phyloP scores from a whole-genome alignment of 441 rosid genomes.

The Populus hybrid region DNA sequence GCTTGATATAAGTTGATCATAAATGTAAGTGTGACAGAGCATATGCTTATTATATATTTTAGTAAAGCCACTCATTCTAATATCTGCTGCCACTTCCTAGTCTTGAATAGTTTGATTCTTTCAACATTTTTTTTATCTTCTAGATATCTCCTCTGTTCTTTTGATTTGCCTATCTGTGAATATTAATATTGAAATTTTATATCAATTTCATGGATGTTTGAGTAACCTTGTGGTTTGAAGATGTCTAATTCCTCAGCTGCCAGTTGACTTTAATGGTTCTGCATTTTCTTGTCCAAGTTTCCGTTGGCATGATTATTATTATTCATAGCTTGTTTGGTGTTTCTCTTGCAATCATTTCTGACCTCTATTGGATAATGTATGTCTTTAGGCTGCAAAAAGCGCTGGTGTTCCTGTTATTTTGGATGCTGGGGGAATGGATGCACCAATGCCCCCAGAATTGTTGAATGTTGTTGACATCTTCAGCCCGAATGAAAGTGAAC shows the following conservation, averaged over 20 bases:
- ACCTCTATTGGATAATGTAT: conserved; percentile 9
- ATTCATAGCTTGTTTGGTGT: neutral
- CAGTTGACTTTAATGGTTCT: neutral
- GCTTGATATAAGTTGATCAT: neutral
- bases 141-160: too few species aligned
- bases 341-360: neutral
- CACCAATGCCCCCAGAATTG: conserved; percentile 63
- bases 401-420: conserved; percentile 81
- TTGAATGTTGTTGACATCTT: conserved; percentile 60
- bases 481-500: conserved; percentile 92
- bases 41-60: neutral
- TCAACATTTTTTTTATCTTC: too few species aligned
- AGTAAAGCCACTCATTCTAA: neutral
- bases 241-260: neutral
- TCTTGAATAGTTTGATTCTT: neutral
- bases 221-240: neutral
- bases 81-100: neutral
- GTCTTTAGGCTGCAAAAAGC: conserved; percentile 66
- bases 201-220: neutral
- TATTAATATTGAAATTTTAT: neutral
- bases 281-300: neutral
- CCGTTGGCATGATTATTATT: neutral
- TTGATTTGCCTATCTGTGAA: neutral
- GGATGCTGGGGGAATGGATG: conserved; percentile 95
- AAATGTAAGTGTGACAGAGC: neutral